Percentiles rank a stretch among this genome's conserved stretches.
Evolutionary conservation across 768 basidiomycete genomes (phyloP).

Genomic region (Lyophyllum atratum): DNA sequence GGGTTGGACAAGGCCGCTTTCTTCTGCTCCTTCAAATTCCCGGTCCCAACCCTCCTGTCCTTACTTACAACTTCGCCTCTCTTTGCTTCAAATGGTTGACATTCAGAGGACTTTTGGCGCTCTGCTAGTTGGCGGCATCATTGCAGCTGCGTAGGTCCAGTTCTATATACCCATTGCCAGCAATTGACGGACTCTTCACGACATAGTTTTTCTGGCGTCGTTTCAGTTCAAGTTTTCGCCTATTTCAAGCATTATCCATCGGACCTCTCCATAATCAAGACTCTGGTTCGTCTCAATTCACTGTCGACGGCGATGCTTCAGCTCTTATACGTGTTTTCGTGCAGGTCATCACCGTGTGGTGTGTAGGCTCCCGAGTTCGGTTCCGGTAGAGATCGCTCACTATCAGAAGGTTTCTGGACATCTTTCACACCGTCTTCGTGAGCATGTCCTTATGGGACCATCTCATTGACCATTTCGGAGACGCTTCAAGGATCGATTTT

Average conservation of each 20-base stretch:
- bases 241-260: slow-evolving; percentile 41
- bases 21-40: not conserved
- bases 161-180: not conserved
- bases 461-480: slow-evolving; percentile 45
- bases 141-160: slow-evolving; percentile 37
- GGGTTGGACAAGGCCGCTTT: not conserved
- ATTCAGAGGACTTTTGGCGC: slow-evolving; percentile 39
- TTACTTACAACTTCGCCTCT: not conserved
- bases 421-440: slow-evolving; percentile 36
- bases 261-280: slow-evolving; percentile 31
- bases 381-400: not conserved
- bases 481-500: slow-evolving; percentile 34
- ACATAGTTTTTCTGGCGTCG: slow-evolving; percentile 43
- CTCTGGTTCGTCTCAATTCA: slow-evolving; percentile 28
- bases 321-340: not conserved
- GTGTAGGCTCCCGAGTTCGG: not conserved
- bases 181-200: not conserved
- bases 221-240: slow-evolving; percentile 37
- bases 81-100: slow-evolving; percentile 12
- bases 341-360: slow-evolving; percentile 31
- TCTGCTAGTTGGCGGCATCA: slow-evolving; percentile 40
- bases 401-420: slow-evolving; percentile 29
- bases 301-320: not conserved
- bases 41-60: not conserved
- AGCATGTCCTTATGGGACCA: slow-evolving; percentile 39